Evolutionary conservation across 1,284 basidiomycete species (phyloP).

Genomic region (Apiotrichum veenhuisii): DNA sequence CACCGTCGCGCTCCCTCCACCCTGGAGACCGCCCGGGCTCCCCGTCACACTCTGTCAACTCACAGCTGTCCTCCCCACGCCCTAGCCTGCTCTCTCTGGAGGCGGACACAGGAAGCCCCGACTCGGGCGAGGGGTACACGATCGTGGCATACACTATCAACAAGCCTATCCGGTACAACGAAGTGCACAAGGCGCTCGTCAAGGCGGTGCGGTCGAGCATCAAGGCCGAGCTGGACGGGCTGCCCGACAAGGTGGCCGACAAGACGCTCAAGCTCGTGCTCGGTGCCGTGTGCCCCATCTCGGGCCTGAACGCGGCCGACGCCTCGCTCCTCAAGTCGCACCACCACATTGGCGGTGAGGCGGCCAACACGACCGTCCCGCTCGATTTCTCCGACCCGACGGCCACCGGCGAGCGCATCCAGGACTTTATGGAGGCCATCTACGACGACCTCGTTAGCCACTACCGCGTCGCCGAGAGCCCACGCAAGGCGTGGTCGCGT

Average conservation of each 20-base stretch:
- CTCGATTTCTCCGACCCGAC: constrained; percentile 41
- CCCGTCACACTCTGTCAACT: constrained; percentile 3
- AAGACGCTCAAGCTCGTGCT: constrained; percentile 53
- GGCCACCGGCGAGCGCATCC: constrained; percentile 59
- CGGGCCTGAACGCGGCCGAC: constrained; percentile 11
- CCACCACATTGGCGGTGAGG: constrained; percentile 12
- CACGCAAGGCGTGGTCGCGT: constrained; percentile 24
- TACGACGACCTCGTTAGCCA: constrained; percentile 56
- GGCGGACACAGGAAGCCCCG: constrained; percentile 16
- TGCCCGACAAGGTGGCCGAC: constrained; percentile 64
- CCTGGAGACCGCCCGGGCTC: constrained; percentile 47
- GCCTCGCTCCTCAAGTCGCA: constrained; percentile 31
- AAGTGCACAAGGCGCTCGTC: constrained; percentile 60
- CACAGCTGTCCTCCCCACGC: constrained; percentile 26
- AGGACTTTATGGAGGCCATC: constrained; percentile 66
- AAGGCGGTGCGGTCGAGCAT: constrained; percentile 60
- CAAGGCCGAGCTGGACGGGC: constrained; percentile 53
- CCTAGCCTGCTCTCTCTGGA: constrained; percentile 35
- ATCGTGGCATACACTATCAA: constrained; percentile 45
- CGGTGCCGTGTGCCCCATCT: constrained; percentile 23
- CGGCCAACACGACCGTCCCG: constrained; percentile 4
- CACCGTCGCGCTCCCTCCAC: neutral
- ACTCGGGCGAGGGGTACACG: constrained; percentile 36
- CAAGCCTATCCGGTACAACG: constrained; percentile 43
- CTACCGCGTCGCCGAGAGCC: constrained; percentile 25